Evolutionary conservation across 2,329 filamentous ascomycete species (phyloP).

Genomic region (Bimuria novae-zelandiae): DNA sequence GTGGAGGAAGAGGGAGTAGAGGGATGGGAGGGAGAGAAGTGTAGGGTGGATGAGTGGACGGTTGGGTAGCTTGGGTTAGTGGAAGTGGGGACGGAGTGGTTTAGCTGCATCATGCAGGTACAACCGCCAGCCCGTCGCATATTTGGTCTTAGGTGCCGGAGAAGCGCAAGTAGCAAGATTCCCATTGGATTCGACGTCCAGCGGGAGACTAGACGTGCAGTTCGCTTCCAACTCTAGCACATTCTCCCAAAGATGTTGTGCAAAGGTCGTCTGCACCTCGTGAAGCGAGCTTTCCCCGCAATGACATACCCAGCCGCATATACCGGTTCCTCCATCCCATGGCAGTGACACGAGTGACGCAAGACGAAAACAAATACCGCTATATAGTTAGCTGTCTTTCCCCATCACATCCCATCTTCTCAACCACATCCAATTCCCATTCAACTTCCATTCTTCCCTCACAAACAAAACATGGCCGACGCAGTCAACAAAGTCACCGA

Average conservation of each 20-base stretch:
- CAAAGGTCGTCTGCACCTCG: too few species aligned
- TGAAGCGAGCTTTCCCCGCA: not conserved
- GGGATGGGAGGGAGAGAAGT: not conserved
- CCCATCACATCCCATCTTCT: too few species aligned
- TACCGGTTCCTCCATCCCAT: not conserved
- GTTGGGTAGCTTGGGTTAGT: not conserved
- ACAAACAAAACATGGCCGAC: not conserved
- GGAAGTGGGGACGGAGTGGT: too few species aligned
- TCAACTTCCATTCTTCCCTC: not conserved
- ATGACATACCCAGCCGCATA: conserved; percentile 1
- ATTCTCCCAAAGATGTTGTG: too few species aligned
- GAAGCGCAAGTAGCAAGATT: too few species aligned
- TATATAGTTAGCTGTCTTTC: too few species aligned
- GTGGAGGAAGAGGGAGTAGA: conserved; percentile 1
- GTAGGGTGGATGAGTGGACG: not conserved
- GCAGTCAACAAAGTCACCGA: conserved; percentile 1
- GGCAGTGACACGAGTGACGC: not conserved
- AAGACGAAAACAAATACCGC: too few species aligned
- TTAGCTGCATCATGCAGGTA: not conserved
- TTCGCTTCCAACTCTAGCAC: too few species aligned
- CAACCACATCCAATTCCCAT: not conserved
- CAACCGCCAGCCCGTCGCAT: too few species aligned
- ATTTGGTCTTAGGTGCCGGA: not conserved
- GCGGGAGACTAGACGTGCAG: too few species aligned
- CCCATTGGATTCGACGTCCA: too few species aligned